A percentile compares a stretch with the other conserved stretches of the same genome.
Conservation (phyloP, 257 asterid genomes). For the Eucommia ulmoides region DNA sequence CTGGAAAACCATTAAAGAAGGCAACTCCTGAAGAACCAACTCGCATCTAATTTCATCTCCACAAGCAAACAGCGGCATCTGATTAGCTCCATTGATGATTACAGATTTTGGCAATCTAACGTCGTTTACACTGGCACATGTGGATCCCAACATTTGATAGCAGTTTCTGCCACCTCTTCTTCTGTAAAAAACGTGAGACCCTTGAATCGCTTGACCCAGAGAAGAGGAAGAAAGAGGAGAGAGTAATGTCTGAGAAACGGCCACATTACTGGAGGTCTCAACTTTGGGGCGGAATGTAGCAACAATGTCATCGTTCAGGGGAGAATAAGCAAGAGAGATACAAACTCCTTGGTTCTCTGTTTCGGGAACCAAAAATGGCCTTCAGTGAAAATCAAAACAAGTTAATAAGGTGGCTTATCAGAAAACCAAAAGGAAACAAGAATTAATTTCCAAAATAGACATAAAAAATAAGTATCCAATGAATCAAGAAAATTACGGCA, state of each 20-base stretch:
- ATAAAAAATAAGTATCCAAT: too few relatives aligned
- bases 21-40: constrained; percentile 55
- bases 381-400: too few relatives aligned
- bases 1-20: constrained; percentile 34
- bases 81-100: constrained; percentile 34
- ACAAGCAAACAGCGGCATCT: constrained; percentile 44
- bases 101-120: constrained; percentile 68
- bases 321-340: constrained; percentile 66
- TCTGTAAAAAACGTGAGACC: constrained; percentile 53
- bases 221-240: constrained; percentile 27
- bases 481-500: too few relatives aligned
- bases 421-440: too few relatives aligned
- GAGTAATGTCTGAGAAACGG: constrained; percentile 35
- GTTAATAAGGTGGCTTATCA: too few relatives aligned
- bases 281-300: constrained; percentile 90
- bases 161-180: constrained; percentile 21
- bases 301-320: constrained; percentile 42
- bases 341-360: constrained; percentile 78
- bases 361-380: constrained; percentile 59
- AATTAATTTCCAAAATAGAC: too few relatives aligned
- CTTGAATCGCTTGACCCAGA: constrained; percentile 33
- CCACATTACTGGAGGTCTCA: constrained; percentile 20
- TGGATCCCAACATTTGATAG: constrained; percentile 44
- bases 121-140: constrained; percentile 40
- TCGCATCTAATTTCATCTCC: constrained; percentile 51